phyloP scores from a whole-genome alignment of 2,329 filamentous ascomycete genomes.

The Claviceps humidiphila region DNA sequence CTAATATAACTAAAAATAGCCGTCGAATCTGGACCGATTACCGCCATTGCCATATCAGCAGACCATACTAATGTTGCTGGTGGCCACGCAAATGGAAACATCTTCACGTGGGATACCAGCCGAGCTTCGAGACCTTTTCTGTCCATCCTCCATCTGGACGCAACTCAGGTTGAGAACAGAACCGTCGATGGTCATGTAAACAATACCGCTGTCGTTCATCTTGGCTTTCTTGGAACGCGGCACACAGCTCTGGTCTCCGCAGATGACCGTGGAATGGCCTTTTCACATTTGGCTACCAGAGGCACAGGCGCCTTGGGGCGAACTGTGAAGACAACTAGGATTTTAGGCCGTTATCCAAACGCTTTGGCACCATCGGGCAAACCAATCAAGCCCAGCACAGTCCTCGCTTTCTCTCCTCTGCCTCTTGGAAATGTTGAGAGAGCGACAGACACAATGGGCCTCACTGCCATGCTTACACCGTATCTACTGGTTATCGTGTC shows the following conservation, averaged over 20 bases:
- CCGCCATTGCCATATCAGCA: conserved; percentile 77
- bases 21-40: conserved; percentile 79
- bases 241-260: conserved; percentile 93
- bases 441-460: conserved; percentile 70
- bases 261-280: conserved; percentile 92
- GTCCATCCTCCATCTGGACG: conserved; percentile 64
- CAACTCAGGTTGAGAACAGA: conserved; percentile 48
- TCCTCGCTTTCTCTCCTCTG: conserved; percentile 79
- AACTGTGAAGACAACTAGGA: conserved; percentile 76
- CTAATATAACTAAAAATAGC: conserved; percentile 35
- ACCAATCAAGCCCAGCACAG: conserved; percentile 78
- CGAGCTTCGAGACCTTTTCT: conserved; percentile 78
- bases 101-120: conserved; percentile 93
- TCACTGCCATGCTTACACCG: conserved; percentile 91
- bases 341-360: conserved; percentile 81
- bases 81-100: conserved; percentile 78
- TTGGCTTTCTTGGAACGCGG: conserved; percentile 89
- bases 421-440: conserved; percentile 92
- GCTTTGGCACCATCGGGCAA: conserved; percentile 48
- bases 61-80: conserved; percentile 87
- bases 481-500: conserved; percentile 95
- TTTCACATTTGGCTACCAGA: conserved; percentile 87
- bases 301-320: conserved; percentile 78
- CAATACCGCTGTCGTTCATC: conserved; percentile 66
- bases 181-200: conserved; percentile 72